phyloP scores from a whole-genome alignment of 371 early-diverging fungal genomes.

The Syncephalastrum contaminatum region DNA sequence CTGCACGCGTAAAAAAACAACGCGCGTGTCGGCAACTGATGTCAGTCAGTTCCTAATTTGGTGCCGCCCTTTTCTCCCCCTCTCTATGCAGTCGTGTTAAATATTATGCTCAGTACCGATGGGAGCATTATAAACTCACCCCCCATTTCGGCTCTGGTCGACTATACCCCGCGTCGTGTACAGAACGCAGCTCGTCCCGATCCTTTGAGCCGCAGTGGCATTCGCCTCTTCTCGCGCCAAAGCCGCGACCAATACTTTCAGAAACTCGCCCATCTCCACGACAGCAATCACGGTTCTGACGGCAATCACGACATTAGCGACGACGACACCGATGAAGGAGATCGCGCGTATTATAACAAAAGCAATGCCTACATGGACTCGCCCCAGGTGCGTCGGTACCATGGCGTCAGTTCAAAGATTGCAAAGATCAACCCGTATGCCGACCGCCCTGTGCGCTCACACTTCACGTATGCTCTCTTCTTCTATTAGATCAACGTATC shows the following conservation, averaged over 20 bases:
- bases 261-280: slow-evolving; percentile 22
- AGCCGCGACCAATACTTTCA: slow-evolving; percentile 29
- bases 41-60: not conserved
- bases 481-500: too few relatives aligned
- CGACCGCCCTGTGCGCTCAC: too few relatives aligned
- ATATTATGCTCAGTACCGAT: not conserved
- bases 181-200: slow-evolving; percentile 5
- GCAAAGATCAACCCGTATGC: slow-evolving; percentile 7
- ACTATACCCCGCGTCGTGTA: slow-evolving; percentile 41
- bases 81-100: not conserved
- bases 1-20: too few relatives aligned
- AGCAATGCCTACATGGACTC: slow-evolving; percentile 36
- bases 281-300: not conserved
- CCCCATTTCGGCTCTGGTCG: slow-evolving; percentile 36
- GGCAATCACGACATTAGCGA: slow-evolving; percentile 6
- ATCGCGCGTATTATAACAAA: not conserved
- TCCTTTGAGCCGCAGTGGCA: slow-evolving; percentile 6
- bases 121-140: not conserved
- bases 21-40: not conserved
- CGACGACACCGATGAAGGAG: not conserved
- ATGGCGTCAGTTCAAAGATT: slow-evolving; percentile 26
- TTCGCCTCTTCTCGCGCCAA: slow-evolving; percentile 21
- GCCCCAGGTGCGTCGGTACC: slow-evolving; percentile 33
- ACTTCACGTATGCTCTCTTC: too few relatives aligned
- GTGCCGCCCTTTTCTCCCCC: not conserved